A percentile compares a stretch with the other conserved stretches of the same genome.
Evolutionary conservation across 1,139 yeast species (phyloP).

Genomic region (Hansenula lynferdii): DNA sequence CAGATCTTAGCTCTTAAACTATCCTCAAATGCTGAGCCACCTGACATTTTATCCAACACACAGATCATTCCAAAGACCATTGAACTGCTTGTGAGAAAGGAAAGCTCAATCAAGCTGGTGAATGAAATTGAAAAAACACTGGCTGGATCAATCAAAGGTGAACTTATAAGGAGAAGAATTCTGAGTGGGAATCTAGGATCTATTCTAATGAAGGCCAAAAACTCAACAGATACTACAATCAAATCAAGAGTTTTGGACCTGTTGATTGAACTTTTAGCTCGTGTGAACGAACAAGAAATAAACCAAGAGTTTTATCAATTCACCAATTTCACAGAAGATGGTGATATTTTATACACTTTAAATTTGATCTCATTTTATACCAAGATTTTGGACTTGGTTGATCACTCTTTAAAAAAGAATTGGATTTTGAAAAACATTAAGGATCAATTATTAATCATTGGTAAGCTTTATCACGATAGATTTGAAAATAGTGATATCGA

Average conservation of each 20-base stretch:
- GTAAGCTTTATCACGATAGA: conserved; percentile 19
- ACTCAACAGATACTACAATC: conserved; percentile 13
- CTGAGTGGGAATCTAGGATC: conserved; percentile 21
- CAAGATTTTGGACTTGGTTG: conserved; percentile 16
- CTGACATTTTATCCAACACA: conserved; percentile 27
- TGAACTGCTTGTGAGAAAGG: conserved; percentile 17
- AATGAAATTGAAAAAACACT: conserved; percentile 27
- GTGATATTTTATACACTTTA: conserved; percentile 27
- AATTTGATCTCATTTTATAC: conserved; percentile 25
- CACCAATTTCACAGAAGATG: conserved; percentile 5
- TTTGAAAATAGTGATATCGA: conserved; percentile 22
- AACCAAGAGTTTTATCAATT: conserved; percentile 20
- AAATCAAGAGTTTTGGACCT: conserved; percentile 26
- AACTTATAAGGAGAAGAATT: conserved; percentile 25
- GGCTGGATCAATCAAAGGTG: conserved; percentile 20
- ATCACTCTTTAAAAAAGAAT: conserved; percentile 5
- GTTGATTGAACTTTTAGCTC: conserved; percentile 19
- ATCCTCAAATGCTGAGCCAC: conserved; percentile 27
- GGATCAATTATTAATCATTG: conserved; percentile 9
- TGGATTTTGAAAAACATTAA: conserved; percentile 11
- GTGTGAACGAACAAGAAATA: conserved; percentile 21
- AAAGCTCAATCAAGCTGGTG: conserved; percentile 21
- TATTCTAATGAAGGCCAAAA: conserved; percentile 15
- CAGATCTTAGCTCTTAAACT: conserved; percentile 27
- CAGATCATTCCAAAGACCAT: conserved; percentile 23